phyloP scores from a whole-genome alignment of 768 basidiomycete species.

The Mycena floridula region DNA sequence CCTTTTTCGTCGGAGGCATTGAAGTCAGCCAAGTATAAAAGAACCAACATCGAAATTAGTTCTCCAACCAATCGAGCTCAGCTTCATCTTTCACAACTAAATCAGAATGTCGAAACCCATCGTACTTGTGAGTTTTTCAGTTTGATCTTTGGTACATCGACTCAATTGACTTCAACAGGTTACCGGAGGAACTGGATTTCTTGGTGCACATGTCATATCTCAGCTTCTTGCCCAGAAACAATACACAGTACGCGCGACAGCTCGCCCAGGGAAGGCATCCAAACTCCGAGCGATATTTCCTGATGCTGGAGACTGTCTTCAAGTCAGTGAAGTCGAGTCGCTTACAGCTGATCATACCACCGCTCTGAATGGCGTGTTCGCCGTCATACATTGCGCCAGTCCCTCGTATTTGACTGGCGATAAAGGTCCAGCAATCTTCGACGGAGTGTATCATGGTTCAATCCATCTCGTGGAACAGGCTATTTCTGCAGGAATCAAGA shows the following conservation, averaged over 20 bases:
- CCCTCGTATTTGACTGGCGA: constrained; percentile 1
- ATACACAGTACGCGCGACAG: constrained; percentile 5
- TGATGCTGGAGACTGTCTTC: constrained; percentile 2
- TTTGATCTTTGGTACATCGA: constrained; percentile 10
- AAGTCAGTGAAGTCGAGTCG: constrained; percentile 2
- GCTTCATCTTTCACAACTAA: too few species aligned
- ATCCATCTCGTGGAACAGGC: constrained; percentile 8
- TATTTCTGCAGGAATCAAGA: constrained; percentile 5
- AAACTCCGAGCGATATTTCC: constrained; percentile 5
- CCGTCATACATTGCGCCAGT: constrained; percentile 3
- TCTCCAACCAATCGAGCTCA: too few species aligned
- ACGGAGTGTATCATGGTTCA: constrained; percentile 7
- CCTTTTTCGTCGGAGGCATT: too few species aligned
- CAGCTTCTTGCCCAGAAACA: constrained; percentile 3
- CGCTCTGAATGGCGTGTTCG: constrained; percentile 11
- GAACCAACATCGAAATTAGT: too few species aligned
- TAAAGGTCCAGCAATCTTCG: not conserved
- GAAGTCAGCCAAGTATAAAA: too few species aligned
- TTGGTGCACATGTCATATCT: constrained; percentile 3
- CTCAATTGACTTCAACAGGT: constrained; percentile 16
- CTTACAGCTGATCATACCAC: constrained; percentile 8
- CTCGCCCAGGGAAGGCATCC: not conserved
- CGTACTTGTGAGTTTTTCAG: constrained; percentile 17
- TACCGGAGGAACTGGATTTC: constrained; percentile 5
- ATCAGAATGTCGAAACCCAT: constrained; percentile 8